Percentiles rank a stretch among this genome's conserved stretches.
Conservation (phyloP, 2,329 filamentous ascomycete genomes). For the Botrytis fragariae region DNA sequence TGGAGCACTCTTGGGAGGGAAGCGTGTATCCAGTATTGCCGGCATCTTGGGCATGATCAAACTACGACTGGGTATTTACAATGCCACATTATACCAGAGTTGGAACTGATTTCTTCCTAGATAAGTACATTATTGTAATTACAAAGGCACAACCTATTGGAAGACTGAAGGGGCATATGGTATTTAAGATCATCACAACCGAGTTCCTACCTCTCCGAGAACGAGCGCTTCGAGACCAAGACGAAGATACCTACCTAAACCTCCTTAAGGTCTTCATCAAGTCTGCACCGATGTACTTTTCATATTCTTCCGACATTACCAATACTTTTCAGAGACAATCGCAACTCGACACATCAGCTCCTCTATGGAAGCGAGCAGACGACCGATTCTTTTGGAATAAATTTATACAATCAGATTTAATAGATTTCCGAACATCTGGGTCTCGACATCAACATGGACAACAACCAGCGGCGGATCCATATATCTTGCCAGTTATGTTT, state of each 20-base stretch:
- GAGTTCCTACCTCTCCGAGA: conserved; percentile 94
- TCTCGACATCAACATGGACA: conserved; percentile 63
- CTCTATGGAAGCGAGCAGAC: conserved; percentile 88
- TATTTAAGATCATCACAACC: conserved; percentile 87
- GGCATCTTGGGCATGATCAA: conserved; percentile 94
- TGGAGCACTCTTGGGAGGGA: conserved; percentile 70
- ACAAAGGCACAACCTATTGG: conserved; percentile 91
- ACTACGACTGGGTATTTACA: conserved; percentile 74
- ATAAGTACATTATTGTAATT: conserved; percentile 97
- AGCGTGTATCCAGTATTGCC: conserved; percentile 89
- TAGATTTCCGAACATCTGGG: conserved; percentile 73
- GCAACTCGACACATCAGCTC: conserved; percentile 65
- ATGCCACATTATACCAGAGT: neutral
- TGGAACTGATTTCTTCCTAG: conserved; percentile 39
- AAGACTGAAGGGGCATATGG: conserved; percentile 89
- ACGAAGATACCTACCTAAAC: conserved; percentile 87
- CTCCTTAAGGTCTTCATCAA: conserved; percentile 80
- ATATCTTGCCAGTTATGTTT: conserved; percentile 92
- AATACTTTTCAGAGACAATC: conserved; percentile 96
- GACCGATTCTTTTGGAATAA: conserved; percentile 99
- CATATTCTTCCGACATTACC: conserved; percentile 93
- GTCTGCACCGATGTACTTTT: conserved; percentile 92
- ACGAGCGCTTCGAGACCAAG: conserved; percentile 82
- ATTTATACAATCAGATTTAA: conserved; percentile 86
- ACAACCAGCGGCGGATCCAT: conserved; percentile 80